These are phyloP conservation scores for Gonapodya prolifera DNA, from an alignment of 192 early-diverging fungal species.

Conservation along the genomic window DNA sequence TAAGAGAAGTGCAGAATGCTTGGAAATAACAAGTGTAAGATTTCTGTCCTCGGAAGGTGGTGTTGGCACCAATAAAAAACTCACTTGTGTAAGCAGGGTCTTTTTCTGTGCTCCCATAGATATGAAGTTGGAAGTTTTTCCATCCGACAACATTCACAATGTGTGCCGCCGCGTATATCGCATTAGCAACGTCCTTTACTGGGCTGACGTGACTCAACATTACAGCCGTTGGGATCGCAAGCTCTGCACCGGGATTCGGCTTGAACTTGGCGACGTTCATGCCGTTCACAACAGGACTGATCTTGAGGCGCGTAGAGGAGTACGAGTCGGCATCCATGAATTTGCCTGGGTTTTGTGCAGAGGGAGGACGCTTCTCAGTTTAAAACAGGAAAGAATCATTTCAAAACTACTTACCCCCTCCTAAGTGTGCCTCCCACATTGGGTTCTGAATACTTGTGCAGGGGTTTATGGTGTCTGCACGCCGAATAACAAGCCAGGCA, in stretches of 20 bases:
- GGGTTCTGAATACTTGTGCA: conserved; percentile 30
- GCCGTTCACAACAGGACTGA: conserved; percentile 27
- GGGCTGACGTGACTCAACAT: conserved; percentile 33
- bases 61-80: conserved; percentile 2
- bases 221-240: conserved; percentile 17
- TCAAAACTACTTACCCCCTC: conserved; percentile 17
- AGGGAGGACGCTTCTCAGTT: background rate
- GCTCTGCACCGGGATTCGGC: conserved; percentile 17
- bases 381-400: background rate
- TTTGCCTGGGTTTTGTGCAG: conserved; percentile 9
- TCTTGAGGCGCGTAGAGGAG: conserved; percentile 5
- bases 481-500: conserved; percentile 13
- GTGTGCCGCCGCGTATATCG: conserved; percentile 24
- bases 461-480: conserved; percentile 24
- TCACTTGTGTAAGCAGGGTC: conserved; percentile 27
- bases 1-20: background rate
- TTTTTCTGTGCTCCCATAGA: conserved; percentile 28
- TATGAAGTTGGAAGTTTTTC: conserved; percentile 20
- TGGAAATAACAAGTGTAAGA: background rate
- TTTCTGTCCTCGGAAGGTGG: background rate
- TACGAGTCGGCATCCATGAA: conserved; percentile 8
- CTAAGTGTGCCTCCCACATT: conserved; percentile 23
- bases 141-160: conserved; percentile 30
- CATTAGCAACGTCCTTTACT: conserved; percentile 31
- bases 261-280: conserved; percentile 29